Conservation (phyloP, 2,329 filamentous ascomycete genomes). For the Pseudopithomyces chartarum region DNA sequence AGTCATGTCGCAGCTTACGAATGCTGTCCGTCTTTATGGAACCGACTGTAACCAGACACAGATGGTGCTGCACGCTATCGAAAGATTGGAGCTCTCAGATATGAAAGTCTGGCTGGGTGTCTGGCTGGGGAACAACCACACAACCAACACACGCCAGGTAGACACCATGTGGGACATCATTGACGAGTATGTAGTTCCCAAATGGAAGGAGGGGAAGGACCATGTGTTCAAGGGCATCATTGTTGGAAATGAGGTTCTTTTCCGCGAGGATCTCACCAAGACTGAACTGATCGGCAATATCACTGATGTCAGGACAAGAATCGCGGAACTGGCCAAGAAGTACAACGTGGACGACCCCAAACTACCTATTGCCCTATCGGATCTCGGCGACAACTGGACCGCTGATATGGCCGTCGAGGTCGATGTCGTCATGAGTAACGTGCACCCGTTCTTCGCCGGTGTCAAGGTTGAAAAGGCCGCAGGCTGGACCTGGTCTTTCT, state of each 20-base stretch:
- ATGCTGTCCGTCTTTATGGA: conserved; percentile 85
- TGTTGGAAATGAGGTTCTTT: conserved; percentile 68
- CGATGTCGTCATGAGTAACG: conserved; percentile 94
- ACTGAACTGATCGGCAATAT: conserved; percentile 67
- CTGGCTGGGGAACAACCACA: conserved; percentile 83
- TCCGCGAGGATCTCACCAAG: conserved; percentile 68
- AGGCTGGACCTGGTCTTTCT: conserved; percentile 83
- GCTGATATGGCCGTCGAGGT: conserved; percentile 68
- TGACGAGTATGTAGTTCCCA: conserved; percentile 49
- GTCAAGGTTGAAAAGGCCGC: conserved; percentile 71
- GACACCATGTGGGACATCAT: conserved; percentile 83
- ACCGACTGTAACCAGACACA: conserved; percentile 98
- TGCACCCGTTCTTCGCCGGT: conserved; percentile 94
- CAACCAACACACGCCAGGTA: conserved; percentile 83
- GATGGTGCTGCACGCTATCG: conserved; percentile 85
- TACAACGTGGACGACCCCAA: conserved; percentile 64
- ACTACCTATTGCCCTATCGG: conserved; percentile 82
- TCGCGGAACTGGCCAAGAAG: conserved; percentile 54
- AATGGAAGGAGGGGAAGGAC: conserved; percentile 44
- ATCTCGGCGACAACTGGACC: conserved; percentile 89
- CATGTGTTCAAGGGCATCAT: conserved; percentile 65
- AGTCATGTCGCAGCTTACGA: conserved; percentile 86
- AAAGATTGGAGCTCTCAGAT: conserved; percentile 71
- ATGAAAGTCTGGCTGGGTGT: conserved; percentile 95
- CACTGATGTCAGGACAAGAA: conserved; percentile 64